Percentiles rank a stretch among this genome's conserved stretches.
These are phyloP conservation scores for Quambalaria eucalypti DNA, from an alignment of 1,284 basidiomycete genomes.

Conservation along the genomic window DNA sequence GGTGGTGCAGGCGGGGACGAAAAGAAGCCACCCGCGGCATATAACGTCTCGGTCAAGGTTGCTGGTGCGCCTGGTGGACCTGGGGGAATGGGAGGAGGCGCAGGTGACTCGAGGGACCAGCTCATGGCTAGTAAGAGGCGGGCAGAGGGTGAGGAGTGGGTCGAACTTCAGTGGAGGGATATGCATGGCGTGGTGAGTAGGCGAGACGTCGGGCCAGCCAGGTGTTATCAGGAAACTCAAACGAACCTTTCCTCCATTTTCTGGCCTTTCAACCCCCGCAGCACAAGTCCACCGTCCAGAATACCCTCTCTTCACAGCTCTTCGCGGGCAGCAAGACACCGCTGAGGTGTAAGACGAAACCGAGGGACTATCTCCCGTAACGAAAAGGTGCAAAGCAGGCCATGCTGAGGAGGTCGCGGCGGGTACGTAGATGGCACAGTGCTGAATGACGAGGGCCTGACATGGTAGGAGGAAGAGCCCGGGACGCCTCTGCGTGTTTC, in stretches of 20 bases:
- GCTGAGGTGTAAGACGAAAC: slow-evolving; percentile 24
- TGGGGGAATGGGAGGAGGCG: slow-evolving; percentile 11
- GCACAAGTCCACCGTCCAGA: slow-evolving; percentile 13
- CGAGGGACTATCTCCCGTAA: slow-evolving; percentile 29
- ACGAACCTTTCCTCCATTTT: background rate
- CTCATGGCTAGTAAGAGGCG: slow-evolving; percentile 36
- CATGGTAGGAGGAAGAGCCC: no score
- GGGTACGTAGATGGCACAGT: no score
- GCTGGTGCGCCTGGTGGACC: slow-evolving; percentile 7
- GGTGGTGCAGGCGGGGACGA: slow-evolving; percentile 13
- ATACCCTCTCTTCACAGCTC: slow-evolving; percentile 25
- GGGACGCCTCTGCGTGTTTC: no score
- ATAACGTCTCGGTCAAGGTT: slow-evolving; percentile 33
- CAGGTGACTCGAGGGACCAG: slow-evolving; percentile 8
- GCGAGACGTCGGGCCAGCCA: no score
- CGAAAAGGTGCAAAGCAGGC: no score
- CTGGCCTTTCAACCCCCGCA: background rate
- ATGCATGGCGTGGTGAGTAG: background rate
- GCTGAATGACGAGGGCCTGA: no score
- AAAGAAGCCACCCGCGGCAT: slow-evolving; percentile 18
- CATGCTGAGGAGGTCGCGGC: no score
- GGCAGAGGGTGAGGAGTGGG: slow-evolving; percentile 27
- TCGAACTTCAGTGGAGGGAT: slow-evolving; percentile 1
- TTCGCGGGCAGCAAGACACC: slow-evolving; percentile 23
- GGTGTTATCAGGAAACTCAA: background rate